These are phyloP conservation scores for Pichia sp. DNA, from an alignment of 1,139 yeast genomes.

Conservation along the genomic window DNA sequence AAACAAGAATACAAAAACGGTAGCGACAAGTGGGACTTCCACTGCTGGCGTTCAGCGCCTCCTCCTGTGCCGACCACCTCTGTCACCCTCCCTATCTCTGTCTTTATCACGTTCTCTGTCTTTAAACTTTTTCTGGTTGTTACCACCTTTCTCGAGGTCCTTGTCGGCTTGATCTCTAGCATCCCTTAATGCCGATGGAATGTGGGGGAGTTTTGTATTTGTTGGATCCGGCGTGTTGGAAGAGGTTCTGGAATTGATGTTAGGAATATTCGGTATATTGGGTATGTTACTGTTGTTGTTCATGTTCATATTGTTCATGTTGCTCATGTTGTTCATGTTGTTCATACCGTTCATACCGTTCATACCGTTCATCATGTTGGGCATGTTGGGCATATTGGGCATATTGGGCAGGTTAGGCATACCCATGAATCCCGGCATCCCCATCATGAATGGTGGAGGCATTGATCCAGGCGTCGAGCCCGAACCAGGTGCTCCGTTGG, in stretches of 20 bases:
- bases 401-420: constrained; percentile 34
- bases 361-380: constrained; percentile 25
- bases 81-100: constrained; percentile 19
- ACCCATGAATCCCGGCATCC: constrained; percentile 35
- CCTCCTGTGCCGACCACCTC: constrained; percentile 15
- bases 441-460: constrained; percentile 29
- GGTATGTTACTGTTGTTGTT: constrained; percentile 28
- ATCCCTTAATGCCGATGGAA: constrained; percentile 19
- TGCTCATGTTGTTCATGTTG: constrained; percentile 41
- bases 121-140: background rate
- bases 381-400: constrained; percentile 29
- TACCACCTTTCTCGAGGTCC: constrained; percentile 24
- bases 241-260: constrained; percentile 21
- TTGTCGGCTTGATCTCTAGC: constrained; percentile 30
- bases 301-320: constrained; percentile 24
- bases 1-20: background rate
- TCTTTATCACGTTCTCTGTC: constrained; percentile 14
- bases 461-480: constrained; percentile 12
- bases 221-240: constrained; percentile 27
- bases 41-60: constrained; percentile 9
- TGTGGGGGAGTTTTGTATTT: constrained; percentile 16
- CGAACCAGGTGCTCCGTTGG: constrained; percentile 14
- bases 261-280: constrained; percentile 17
- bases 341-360: constrained; percentile 37
- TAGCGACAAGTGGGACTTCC: background rate